Evolutionary conservation across 2,329 filamentous ascomycete genomes (phyloP), one percentile per base, ranked within the genome.

Genomic region (Fusarium ambrosium): DNA sequence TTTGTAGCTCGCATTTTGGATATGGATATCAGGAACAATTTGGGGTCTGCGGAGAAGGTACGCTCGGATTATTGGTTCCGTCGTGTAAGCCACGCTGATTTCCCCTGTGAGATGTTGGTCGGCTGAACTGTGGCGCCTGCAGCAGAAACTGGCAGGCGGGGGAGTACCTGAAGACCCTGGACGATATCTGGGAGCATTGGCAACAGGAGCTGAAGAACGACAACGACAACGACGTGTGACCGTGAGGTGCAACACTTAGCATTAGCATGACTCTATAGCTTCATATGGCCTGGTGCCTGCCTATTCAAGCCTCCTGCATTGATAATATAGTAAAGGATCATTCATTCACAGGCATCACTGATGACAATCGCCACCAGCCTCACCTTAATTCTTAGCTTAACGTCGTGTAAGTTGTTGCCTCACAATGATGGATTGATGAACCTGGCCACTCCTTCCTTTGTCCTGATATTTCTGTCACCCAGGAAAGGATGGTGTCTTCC

Each of bases 291-390:
- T 24, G 20, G 14, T 36, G 53, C 53, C 29, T 56, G n/a, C 53
- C 53, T 53, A 32, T 53, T 53, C 48, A 10, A 53, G 48, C 27
- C 27, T 53, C 48, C 27, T 53, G 48, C 48, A 53, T 53, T 53
- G 48, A 32, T 20, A 29, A 14, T 53, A 53, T 53, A 53, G 48
- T n/a, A 29, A 48, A 48, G 43, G 43, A 27, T 48, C 43, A 24
- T 48, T 29, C 24, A n/a, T 18, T 29, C 18, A 53, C 27, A n/a
- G n/a, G 48, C 27, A 53, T 18, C 27, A 53, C 11, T 32, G 48
- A 68, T 66, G 43, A 13, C 32, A 27, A 55, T 65, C 18, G 24
- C 48, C 59, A 45, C 22, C 39, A 69, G 61, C 68, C 71, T 72
- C 37, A 56, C 43, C 32, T 10, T 29, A 22, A 45, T 60, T 22